Evolutionary conservation across 1,284 basidiomycete genomes (phyloP).

Genomic region (Volvariella volvacea): DNA sequence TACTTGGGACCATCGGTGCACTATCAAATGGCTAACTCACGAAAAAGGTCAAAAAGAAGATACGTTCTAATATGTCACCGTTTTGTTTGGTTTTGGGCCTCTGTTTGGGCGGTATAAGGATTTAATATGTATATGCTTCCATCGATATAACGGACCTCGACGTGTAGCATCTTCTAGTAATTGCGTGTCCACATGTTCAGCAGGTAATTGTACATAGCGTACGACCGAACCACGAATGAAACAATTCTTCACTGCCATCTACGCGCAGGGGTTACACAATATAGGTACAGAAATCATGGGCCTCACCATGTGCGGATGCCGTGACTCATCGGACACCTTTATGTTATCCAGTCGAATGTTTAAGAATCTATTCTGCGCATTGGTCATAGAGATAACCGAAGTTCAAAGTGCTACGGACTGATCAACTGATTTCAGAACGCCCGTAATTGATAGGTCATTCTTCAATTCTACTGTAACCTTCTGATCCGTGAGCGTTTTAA

Average conservation of each 20-base stretch:
- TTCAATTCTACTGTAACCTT: constrained; percentile 97
- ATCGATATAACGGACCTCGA: constrained; percentile 53
- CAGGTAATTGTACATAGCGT: constrained; percentile 92
- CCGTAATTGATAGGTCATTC: constrained; percentile 97
- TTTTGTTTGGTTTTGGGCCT: constrained; percentile 49
- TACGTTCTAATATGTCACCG: constrained; percentile 30
- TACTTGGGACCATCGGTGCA: too few relatives aligned
- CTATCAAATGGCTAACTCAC: too few relatives aligned
- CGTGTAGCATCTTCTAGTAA: constrained; percentile 95
- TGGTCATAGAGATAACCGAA: constrained; percentile 1
- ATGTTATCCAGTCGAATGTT: constrained; percentile 97
- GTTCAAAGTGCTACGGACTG: constrained; percentile 59
- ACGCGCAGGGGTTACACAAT: constrained; percentile 1
- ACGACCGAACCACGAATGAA: constrained; percentile 99
- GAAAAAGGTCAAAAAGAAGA: neutral
- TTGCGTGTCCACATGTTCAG: constrained; percentile 93
- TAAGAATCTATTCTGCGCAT: constrained; percentile 62
- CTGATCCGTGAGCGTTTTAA: constrained; percentile 98
- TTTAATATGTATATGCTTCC: constrained; percentile 1
- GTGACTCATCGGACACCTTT: constrained; percentile 85
- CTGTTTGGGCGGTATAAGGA: constrained; percentile 21
- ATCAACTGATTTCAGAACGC: constrained; percentile 95
- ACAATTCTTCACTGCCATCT: constrained; percentile 99
- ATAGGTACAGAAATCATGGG: neutral
- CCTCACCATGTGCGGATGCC: constrained; percentile 95